Base-by-base conservation (phyloP, 164 flowering plant genomes). In the Paratinospora sagittata region DNA sequence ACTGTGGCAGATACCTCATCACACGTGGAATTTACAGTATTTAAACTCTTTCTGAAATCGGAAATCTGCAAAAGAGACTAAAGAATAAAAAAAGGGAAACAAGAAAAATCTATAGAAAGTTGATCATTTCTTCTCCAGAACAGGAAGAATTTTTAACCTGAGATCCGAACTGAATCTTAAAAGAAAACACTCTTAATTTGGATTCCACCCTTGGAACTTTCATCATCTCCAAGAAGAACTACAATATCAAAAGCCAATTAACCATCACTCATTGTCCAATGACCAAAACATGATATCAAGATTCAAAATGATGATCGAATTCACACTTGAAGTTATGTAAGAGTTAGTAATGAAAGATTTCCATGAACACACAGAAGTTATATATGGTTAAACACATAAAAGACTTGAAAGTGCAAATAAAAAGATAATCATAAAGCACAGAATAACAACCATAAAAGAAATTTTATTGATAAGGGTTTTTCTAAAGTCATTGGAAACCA, bases 181-280 rank as follows among this genome's bases (percentile, higher is more conserved):
- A 93, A 67, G 89, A 80, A 82, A 93, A 93, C 47, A 93, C 96
- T 85, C 94, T 85, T 70, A 93, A 70, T 73, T 93, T 93, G 27
- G 97, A 91, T 75, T 91, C 97, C 73, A 90, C 95, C 26, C 98
- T 85, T 55, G 98, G 98, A 66, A 91, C 96, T 86, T 88, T 93
- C 98, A 91, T 93, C 78, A 91, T 78, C 87, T 93, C 97, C 88
- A 91, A 47, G 81, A 91, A 93, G 75, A 78, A 91, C 98, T 93
- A 80, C 73, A 82, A 79, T 58, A 26, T 65, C 47, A 67, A 71
- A 61, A 67, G 60, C 21, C 61, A 57, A 63, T 43, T 41, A 67
- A 55, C n/a, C 49, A 67, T 19, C 21, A 34, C 24, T 66, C 30
- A 10, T 27, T 13, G 27, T 72, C n/a, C 1, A 16, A 21, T 27